Evolutionary conservation across 495 filamentous ascomycete species (phyloP).

Genomic region (Talaromyces wortmannii): DNA sequence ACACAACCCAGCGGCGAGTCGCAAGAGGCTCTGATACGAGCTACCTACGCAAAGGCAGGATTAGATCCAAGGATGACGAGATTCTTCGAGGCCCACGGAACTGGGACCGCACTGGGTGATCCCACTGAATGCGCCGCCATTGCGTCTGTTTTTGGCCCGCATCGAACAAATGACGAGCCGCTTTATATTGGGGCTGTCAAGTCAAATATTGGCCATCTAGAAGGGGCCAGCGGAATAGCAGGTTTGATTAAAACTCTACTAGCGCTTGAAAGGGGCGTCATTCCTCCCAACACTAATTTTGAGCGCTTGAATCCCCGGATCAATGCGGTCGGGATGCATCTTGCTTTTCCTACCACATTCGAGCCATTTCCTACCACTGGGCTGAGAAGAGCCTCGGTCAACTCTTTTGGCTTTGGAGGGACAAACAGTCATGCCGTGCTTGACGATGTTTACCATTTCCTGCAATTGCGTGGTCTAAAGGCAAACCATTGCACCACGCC

Average conservation of each 20-base stretch:
- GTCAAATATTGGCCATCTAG: slow-evolving; percentile 32
- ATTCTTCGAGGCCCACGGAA: slow-evolving; percentile 35
- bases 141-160: neutral
- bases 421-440: slow-evolving; percentile 27
- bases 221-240: slow-evolving; percentile 43
- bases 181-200: slow-evolving; percentile 9
- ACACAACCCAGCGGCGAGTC: slow-evolving; percentile 16
- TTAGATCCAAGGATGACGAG: slow-evolving; percentile 6
- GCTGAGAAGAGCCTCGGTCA: slow-evolving; percentile 21
- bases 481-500: neutral
- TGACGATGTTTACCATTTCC: slow-evolving; percentile 18
- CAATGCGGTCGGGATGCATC: slow-evolving; percentile 11
- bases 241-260: slow-evolving; percentile 45
- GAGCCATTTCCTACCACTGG: slow-evolving; percentile 11
- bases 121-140: slow-evolving; percentile 7
- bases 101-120: slow-evolving; percentile 10
- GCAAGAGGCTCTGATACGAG: slow-evolving; percentile 12
- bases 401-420: slow-evolving; percentile 27
- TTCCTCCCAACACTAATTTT: slow-evolving; percentile 15
- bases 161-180: slow-evolving; percentile 3
- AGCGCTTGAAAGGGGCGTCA: slow-evolving; percentile 40
- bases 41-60: slow-evolving; percentile 8
- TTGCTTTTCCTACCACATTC: slow-evolving; percentile 8
- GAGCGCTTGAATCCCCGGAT: slow-evolving; percentile 10
- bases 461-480: slow-evolving; percentile 2